A percentile compares a stretch with the other conserved stretches of the same genome.
phyloP scores from a whole-genome alignment of 345 rosid species.

The Pugionium dolabratum region DNA sequence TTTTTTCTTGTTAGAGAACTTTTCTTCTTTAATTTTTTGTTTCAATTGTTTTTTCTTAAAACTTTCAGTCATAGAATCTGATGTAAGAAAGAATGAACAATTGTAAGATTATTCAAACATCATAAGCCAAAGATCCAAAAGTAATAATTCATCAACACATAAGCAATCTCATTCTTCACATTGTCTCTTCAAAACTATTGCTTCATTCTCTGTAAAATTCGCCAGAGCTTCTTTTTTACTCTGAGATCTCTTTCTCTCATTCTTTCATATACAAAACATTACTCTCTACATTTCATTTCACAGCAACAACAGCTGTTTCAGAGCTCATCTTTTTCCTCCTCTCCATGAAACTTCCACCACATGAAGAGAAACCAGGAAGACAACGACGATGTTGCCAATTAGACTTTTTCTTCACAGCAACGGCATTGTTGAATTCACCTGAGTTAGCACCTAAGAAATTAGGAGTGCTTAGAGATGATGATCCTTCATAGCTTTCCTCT shows the following conservation, averaged over 20 bases:
- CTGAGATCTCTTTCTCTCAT: slow-evolving; percentile 27
- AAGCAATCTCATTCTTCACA: slow-evolving; percentile 27
- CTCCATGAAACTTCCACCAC: slow-evolving; percentile 57
- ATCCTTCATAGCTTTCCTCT: slow-evolving; percentile 35
- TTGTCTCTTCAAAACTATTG: too few species aligned
- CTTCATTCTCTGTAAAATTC: slow-evolving; percentile 27
- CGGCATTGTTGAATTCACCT: slow-evolving; percentile 43
- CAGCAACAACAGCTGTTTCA: slow-evolving; percentile 40
- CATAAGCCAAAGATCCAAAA: slow-evolving; percentile 8
- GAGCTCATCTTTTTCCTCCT: slow-evolving; percentile 75
- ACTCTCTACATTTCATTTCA: slow-evolving; percentile 40
- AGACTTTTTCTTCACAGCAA: slow-evolving; percentile 46
- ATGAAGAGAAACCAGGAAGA: slow-evolving; percentile 70
- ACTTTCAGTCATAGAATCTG: not conserved
- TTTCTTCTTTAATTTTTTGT: not conserved
- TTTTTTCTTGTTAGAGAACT: not conserved
- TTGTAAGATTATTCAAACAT: slow-evolving; percentile 17
- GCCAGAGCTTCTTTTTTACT: slow-evolving; percentile 33
- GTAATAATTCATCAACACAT: slow-evolving; percentile 13
- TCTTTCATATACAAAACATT: slow-evolving; percentile 32
- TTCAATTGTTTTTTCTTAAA: not conserved
- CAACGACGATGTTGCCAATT: slow-evolving; percentile 50
- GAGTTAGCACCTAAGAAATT: slow-evolving; percentile 57
- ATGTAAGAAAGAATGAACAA: not conserved
- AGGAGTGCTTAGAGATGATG: slow-evolving; percentile 51